Conservation (phyloP, 2,329 filamentous ascomycete species). For the Aspergillus tubingensis region DNA sequence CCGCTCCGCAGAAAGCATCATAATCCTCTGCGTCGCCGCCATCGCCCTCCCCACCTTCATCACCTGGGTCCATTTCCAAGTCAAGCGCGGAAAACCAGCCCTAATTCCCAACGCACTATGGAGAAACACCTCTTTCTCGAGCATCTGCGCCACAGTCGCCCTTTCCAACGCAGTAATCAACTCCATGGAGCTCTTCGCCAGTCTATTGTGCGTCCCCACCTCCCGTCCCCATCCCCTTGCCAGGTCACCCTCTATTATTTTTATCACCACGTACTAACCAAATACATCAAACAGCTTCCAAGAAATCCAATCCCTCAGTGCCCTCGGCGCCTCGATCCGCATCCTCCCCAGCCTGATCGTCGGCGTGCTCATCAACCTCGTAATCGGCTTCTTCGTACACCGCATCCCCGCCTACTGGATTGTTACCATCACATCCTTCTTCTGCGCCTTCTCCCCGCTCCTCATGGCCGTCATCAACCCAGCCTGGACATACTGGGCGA, state of each 20-base stretch:
- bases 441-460: constrained; percentile 52
- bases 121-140: no score
- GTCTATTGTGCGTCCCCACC: no score
- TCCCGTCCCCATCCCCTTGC: no score
- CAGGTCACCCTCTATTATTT: no score
- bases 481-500: constrained; percentile 55
- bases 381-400: constrained; percentile 51
- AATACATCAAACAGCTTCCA: constrained; percentile 47
- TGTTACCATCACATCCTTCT: constrained; percentile 42
- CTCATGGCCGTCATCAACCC: constrained; percentile 58
- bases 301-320: constrained; percentile 50
- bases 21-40: constrained; percentile 30
- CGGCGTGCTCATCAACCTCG: constrained; percentile 47
- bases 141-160: no score
- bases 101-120: constrained; percentile 34
- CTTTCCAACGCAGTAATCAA: no score
- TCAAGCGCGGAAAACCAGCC: constrained; percentile 24
- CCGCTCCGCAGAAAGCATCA: constrained; percentile 23
- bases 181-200: no score
- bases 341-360: constrained; percentile 51
- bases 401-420: constrained; percentile 45
- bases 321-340: constrained; percentile 49
- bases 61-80: constrained; percentile 29
- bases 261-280: no score
- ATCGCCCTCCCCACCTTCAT: constrained; percentile 31